Evolutionary conservation across 2,329 filamentous ascomycete species (phyloP), one percentile per base, ranked within the genome.

Genomic region (Bipolaris oryzae): DNA sequence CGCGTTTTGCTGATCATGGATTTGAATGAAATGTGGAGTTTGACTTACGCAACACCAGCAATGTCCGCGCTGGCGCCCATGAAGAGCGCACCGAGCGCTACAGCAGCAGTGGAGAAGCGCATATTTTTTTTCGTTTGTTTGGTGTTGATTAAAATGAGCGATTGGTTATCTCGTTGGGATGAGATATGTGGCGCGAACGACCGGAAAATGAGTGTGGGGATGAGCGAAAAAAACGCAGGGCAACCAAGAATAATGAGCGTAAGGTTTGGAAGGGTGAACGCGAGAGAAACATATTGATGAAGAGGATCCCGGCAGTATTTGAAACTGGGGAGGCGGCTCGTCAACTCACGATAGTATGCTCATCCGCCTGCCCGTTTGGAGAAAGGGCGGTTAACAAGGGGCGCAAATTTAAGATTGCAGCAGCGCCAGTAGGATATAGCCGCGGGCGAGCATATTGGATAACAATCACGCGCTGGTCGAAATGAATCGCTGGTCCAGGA

Each of bases 71-170:
- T 58, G 25, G 65, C 66, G 53, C 64, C 69, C 57, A 65, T 62
- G 50, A 66, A 66, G 65, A 73, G 63, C 57, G 72, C 63, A 57
- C 69, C 68, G 49, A 73, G 53, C 50, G 72, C 53, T 52, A 63
- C 54, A 21, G 71, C 16, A 55, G 73, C 33, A 55, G 66, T 55
- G 42, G 64, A 67, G 64, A 70, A 67, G 50, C 70, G 64, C 74
- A 77, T 31, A 5, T 76, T 50, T 53, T 57, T 49, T 57, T 18
- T 4, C 16, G 43, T 37, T 31, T 55, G 15, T 43, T 44, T 48
- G 16, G 21, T 33, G 41, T 20, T 47, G 44, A 47, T 38, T 6
- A 25, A 53, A 39, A 34, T 60, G 28, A 31, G 10, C 10, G 28
- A 10, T 31, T 31, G 28, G 5, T 11, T 31, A 11, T 31, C 28